phyloP scores from a whole-genome alignment of 495 filamentous ascomycete species.

The Pyrenula massariospora region DNA sequence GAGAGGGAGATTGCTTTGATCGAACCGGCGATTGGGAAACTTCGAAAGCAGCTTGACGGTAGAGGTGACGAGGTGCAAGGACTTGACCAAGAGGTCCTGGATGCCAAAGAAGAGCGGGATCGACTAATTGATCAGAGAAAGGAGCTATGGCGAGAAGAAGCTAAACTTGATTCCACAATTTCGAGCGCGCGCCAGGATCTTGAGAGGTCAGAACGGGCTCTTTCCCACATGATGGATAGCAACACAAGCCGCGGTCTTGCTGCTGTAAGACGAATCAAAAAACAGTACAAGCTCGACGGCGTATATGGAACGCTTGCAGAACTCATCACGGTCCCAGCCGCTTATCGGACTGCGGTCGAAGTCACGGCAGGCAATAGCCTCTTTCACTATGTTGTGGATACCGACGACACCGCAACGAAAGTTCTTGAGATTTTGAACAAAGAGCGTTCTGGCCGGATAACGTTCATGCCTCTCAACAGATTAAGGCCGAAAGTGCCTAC shows the following conservation, averaged over 20 bases:
- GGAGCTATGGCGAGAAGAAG: slow-evolving; percentile 80
- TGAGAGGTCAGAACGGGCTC: slow-evolving; percentile 58
- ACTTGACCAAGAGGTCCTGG: slow-evolving; percentile 59
- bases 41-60: slow-evolving; percentile 66
- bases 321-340: slow-evolving; percentile 72
- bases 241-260: slow-evolving; percentile 74
- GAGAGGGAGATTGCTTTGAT: slow-evolving; percentile 57
- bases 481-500: slow-evolving; percentile 55
- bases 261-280: slow-evolving; percentile 68
- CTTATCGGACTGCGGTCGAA: slow-evolving; percentile 81
- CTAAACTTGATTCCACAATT: slow-evolving; percentile 69
- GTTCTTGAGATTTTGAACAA: slow-evolving; percentile 71
- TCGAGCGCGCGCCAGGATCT: slow-evolving; percentile 61
- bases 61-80: slow-evolving; percentile 60
- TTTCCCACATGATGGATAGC: slow-evolving; percentile 81
- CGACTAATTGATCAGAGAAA: slow-evolving; percentile 79
- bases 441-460: slow-evolving; percentile 73
- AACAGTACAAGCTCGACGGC: slow-evolving; percentile 65
- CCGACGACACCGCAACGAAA: slow-evolving; percentile 71
- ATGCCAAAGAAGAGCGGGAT: slow-evolving; percentile 71
- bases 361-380: slow-evolving; percentile 85
- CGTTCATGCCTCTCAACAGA: slow-evolving; percentile 86
- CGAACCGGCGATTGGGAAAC: slow-evolving; percentile 57
- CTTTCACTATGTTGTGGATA: slow-evolving; percentile 96
- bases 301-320: slow-evolving; percentile 90